Percentiles rank a stretch among this genome's conserved stretches.
Conservation (phyloP, 148 eudicot species). For the Dianthus caryophyllus region DNA sequence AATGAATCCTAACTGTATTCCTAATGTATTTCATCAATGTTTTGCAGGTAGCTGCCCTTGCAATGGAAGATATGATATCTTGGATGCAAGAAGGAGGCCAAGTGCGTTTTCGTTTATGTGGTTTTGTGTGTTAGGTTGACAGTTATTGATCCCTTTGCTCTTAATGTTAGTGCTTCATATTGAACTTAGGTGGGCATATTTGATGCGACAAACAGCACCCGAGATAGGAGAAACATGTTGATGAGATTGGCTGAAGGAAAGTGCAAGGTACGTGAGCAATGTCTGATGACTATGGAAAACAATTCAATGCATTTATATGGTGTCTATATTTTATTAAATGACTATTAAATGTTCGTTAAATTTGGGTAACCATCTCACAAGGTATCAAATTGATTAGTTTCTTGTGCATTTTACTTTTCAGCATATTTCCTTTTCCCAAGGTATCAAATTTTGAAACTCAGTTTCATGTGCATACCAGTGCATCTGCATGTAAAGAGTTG, state of each 20-base stretch:
- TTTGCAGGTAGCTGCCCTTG: constrained; percentile 97
- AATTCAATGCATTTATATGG: too few species aligned
- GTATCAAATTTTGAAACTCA: too few species aligned
- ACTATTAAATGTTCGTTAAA: too few species aligned
- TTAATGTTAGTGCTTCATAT: constrained; percentile 8
- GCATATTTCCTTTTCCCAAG: too few species aligned
- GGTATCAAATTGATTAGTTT: too few species aligned
- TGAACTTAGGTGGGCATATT: constrained; percentile 80
- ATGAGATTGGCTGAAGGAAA: constrained; percentile 98
- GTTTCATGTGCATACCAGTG: too few species aligned
- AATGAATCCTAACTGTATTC: background rate
- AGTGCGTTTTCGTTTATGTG: constrained; percentile 42
- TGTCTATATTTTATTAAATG: too few species aligned
- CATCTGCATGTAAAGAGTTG: too few species aligned
- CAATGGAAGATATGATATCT: constrained; percentile 98
- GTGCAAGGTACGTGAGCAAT: constrained; percentile 72
- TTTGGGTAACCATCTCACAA: too few species aligned
- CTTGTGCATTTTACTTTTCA: too few species aligned
- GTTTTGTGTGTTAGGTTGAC: constrained; percentile 1
- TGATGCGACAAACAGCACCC: constrained; percentile 96
- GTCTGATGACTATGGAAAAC: too few species aligned
- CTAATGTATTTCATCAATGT: constrained; percentile 11
- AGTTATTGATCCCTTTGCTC: constrained; percentile 9
- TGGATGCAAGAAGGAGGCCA: constrained; percentile 99
- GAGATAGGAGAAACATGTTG: constrained; percentile 82